Percentiles rank a stretch among this genome's conserved stretches.
phyloP scores from a whole-genome alignment of 73 alveolate genomes.

The Strombidium stylifer region DNA sequence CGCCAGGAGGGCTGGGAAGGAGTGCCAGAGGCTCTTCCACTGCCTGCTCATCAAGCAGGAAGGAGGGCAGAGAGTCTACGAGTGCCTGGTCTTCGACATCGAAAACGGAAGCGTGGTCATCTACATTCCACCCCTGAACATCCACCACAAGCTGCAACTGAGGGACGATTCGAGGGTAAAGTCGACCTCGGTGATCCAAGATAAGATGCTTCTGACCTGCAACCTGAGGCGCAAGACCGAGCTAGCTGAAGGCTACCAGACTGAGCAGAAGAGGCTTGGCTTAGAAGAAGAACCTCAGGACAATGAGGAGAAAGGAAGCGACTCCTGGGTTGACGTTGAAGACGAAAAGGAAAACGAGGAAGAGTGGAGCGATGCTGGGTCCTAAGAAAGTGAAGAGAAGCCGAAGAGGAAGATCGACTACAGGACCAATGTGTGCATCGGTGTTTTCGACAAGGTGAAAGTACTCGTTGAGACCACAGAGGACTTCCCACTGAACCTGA shows the following conservation, averaged over 20 bases:
- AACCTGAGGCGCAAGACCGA: constrained; percentile 6
- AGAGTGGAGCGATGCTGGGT: constrained; percentile 36
- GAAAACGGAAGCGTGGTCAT: constrained; percentile 15
- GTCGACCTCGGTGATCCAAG: constrained; percentile 9
- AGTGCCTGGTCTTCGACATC: constrained; percentile 13
- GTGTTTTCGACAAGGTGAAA: constrained; percentile 49
- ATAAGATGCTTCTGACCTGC: constrained; percentile 6
- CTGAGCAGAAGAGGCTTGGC: constrained; percentile 7
- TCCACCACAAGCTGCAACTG: constrained; percentile 23
- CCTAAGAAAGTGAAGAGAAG: constrained; percentile 33
- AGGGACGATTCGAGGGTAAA: constrained; percentile 22
- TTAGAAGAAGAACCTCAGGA: constrained; percentile 13
- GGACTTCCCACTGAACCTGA: constrained; percentile 64
- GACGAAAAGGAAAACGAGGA: constrained; percentile 26
- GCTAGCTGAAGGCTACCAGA: neutral
- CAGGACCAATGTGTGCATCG: constrained; percentile 30
- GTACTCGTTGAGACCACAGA: constrained; percentile 58
- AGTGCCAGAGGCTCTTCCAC: constrained; percentile 65
- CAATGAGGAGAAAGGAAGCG: constrained; percentile 55
- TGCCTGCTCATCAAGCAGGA: constrained; percentile 60
- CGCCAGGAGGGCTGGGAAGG: constrained; percentile 64
- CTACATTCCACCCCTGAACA: constrained; percentile 28
- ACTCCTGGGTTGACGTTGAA: constrained; percentile 33
- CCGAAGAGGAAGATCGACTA: constrained; percentile 7
- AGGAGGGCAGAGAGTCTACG: constrained; percentile 17